These are phyloP conservation scores for Alnus glutinosa DNA, from an alignment of 306 rosid species.

Conservation along the genomic window DNA sequence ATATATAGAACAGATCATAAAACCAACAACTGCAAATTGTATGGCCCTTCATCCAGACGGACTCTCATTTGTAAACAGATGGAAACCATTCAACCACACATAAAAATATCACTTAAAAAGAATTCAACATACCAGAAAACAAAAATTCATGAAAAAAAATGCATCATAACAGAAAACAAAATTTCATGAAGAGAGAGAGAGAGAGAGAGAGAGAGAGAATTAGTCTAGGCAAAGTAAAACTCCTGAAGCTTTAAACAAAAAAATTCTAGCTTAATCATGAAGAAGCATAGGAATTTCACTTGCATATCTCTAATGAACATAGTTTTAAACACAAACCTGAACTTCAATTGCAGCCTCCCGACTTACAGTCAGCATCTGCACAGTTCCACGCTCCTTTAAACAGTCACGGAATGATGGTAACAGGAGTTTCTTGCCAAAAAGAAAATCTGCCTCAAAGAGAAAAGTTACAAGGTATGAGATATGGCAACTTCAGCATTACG, in stretches of 20 bases:
- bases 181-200: not conserved
- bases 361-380: slow-evolving; percentile 86
- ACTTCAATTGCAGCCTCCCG: slow-evolving; percentile 98
- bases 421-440: slow-evolving; percentile 75
- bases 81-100: not conserved
- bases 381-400: slow-evolving; percentile 92
- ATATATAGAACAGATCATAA: slow-evolving; percentile 1
- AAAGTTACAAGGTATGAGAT: slow-evolving; percentile 64
- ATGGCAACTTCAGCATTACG: slow-evolving; percentile 70
- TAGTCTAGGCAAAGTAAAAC: not conserved
- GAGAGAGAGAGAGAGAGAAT: not conserved
- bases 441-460: slow-evolving; percentile 93
- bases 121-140: not conserved
- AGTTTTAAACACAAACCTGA: slow-evolving; percentile 63
- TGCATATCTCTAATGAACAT: slow-evolving; percentile 5
- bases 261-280: not conserved
- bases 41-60: not conserved
- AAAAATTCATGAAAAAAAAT: no score
- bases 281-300: not conserved
- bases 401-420: slow-evolving; percentile 87
- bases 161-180: not conserved
- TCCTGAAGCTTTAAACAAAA: not conserved
- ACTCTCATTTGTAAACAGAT: not conserved
- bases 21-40: not conserved
- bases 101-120: not conserved